Percentiles rank a stretch among this genome's conserved stretches.
These are phyloP conservation scores for Pichia inconspicua DNA, from an alignment of 1,139 yeast genomes.

Conservation along the genomic window DNA sequence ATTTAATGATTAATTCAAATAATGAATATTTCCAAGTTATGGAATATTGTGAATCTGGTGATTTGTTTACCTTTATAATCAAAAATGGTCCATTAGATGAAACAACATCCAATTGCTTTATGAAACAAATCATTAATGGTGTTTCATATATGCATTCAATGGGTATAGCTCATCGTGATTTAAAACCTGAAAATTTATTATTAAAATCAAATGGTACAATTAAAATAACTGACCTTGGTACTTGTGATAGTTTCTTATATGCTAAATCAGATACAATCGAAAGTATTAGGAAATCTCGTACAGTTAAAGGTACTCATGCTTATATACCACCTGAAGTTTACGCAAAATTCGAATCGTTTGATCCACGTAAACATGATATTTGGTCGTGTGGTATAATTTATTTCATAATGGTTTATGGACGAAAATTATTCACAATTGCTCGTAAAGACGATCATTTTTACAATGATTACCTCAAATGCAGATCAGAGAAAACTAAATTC, in stretches of 20 bases:
- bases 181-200: conserved; percentile 87
- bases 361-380: conserved; percentile 85
- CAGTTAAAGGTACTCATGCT: conserved; percentile 66
- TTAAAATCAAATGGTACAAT: conserved; percentile 72
- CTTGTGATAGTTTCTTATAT: conserved; percentile 71
- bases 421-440: neutral
- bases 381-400: conserved; percentile 97
- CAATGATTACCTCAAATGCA: neutral
- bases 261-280: neutral
- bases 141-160: conserved; percentile 93
- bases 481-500: neutral
- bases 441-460: neutral
- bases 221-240: conserved; percentile 93
- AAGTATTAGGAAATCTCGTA: neutral
- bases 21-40: conserved; percentile 94
- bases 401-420: conserved; percentile 66
- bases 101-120: conserved; percentile 85
- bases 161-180: conserved; percentile 94
- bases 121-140: conserved; percentile 84
- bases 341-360: conserved; percentile 55
- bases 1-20: conserved; percentile 78
- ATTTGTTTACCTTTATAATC: conserved; percentile 75
- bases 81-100: conserved; percentile 74
- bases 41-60: conserved; percentile 97
- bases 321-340: conserved; percentile 97